Percentiles rank a stretch among this genome's conserved stretches.
Conservation (phyloP, 345 rosid genomes). For the Lagerstroemia speciosa region DNA sequence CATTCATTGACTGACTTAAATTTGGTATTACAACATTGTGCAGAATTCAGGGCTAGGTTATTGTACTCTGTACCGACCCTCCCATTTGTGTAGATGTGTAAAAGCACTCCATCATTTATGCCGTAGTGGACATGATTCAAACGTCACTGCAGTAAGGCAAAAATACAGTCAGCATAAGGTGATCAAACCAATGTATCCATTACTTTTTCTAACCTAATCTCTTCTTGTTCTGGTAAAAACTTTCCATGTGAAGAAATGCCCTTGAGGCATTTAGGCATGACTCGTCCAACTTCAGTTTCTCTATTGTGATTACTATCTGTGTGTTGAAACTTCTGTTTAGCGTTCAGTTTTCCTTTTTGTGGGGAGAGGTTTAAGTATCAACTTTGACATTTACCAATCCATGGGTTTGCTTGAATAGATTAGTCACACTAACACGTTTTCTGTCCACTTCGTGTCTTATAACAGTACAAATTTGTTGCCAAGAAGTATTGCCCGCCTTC, state of each 20-base stretch:
- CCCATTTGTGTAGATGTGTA: constrained; percentile 53
- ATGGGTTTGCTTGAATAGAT: background rate
- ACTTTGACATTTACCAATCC: background rate
- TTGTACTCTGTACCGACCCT: constrained; percentile 70
- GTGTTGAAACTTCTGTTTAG: too few relatives aligned
- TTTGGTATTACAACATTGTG: constrained; percentile 7
- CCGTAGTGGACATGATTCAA: constrained; percentile 31
- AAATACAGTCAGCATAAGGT: constrained; percentile 91
- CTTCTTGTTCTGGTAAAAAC: background rate
- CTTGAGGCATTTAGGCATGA: background rate
- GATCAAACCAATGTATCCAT: constrained; percentile 3
- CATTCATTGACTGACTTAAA: background rate
- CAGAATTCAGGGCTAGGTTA: constrained; percentile 72
- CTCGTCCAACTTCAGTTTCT: background rate
- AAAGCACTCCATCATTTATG: constrained; percentile 61
- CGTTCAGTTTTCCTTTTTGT: background rate
- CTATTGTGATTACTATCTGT: background rate
- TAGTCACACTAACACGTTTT: background rate
- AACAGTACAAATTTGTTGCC: constrained; percentile 78
- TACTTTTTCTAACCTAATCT: background rate
- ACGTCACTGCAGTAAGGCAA: constrained; percentile 65
- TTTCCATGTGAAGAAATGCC: background rate
- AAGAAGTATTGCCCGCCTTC: constrained; percentile 70
- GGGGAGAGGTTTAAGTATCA: background rate
- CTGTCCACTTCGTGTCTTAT: background rate